Evolutionary conservation across 176 grass and related monocot genomes (phyloP).

Genomic region (Zoysia japonica): DNA sequence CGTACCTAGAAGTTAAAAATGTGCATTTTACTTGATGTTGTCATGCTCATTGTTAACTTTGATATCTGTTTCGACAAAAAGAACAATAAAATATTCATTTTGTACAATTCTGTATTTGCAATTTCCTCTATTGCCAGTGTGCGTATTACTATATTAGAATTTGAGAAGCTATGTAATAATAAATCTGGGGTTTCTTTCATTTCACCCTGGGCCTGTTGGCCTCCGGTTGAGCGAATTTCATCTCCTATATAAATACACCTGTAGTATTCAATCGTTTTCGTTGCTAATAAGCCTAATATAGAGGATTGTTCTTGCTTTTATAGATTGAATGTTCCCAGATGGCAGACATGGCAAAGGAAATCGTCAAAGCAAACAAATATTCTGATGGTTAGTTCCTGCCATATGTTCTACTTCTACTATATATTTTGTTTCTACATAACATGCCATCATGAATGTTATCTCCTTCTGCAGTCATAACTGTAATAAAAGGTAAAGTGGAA

Average conservation of each 20-base stretch:
- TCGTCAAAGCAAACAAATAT: slow-evolving; percentile 83
- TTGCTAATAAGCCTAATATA: slow-evolving; percentile 6
- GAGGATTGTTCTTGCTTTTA: slow-evolving; percentile 17
- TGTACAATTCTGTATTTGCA: neutral
- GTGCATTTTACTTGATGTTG: neutral
- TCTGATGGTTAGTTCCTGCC: slow-evolving; percentile 60
- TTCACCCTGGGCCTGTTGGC: neutral
- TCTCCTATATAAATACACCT: neutral
- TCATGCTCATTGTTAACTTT: neutral
- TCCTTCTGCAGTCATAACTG: slow-evolving; percentile 72
- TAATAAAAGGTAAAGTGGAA: slow-evolving; percentile 96
- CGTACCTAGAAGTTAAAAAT: neutral
- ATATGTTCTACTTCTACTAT: neutral
- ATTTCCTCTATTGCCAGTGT: neutral
- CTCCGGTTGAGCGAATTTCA: neutral
- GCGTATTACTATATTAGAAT: neutral
- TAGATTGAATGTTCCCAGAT: slow-evolving; percentile 97
- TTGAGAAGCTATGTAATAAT: neutral
- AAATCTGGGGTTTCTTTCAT: neutral
- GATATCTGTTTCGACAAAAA: neutral
- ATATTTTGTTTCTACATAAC: neutral
- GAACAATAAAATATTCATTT: neutral
- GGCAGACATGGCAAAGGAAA: slow-evolving; percentile 98
- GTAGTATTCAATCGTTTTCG: neutral
- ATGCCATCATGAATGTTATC: slow-evolving; percentile 12